Evolutionary conservation across 176 grass and related monocot species (phyloP).

Genomic region (Oryza meyeriana): DNA sequence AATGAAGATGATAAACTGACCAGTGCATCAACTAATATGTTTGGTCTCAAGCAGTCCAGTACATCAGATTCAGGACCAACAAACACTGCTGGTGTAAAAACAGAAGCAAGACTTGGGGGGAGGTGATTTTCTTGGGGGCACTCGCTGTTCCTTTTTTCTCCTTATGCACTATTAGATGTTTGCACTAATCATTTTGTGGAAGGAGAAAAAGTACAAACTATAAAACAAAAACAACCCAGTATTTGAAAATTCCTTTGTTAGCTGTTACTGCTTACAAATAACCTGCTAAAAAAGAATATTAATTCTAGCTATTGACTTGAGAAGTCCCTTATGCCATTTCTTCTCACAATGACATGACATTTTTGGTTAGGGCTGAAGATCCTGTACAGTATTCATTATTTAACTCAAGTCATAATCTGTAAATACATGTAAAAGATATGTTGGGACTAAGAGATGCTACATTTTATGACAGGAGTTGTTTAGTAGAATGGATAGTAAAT

Average conservation of each 20-base stretch:
- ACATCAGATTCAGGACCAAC: conserved; percentile 31
- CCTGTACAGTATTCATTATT: neutral
- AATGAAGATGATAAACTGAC: conserved; percentile 27
- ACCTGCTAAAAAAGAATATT: neutral
- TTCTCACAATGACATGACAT: neutral
- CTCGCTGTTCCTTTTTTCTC: neutral
- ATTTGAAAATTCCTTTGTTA: neutral
- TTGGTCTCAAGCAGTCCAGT: conserved; percentile 35
- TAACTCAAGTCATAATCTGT: neutral
- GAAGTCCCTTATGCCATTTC: neutral
- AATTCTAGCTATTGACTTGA: neutral
- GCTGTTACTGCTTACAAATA: neutral
- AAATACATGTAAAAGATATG: conserved; percentile 1
- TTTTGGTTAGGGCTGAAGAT: neutral
- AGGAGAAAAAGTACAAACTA: neutral
- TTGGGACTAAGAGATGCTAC: neutral
- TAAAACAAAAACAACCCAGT: neutral
- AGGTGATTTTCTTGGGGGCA: conserved; percentile 42
- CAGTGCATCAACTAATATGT: conserved; percentile 19
- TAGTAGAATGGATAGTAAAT: neutral
- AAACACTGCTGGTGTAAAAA: conserved; percentile 16
- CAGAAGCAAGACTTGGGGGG: conserved; percentile 21
- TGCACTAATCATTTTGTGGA: conserved; percentile 12
- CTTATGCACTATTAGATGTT: neutral
- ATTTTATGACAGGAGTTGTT: neutral